Percentiles rank a stretch among this genome's conserved stretches.
Conservation (phyloP, 257 asterid species). For the Solanum piurae region DNA sequence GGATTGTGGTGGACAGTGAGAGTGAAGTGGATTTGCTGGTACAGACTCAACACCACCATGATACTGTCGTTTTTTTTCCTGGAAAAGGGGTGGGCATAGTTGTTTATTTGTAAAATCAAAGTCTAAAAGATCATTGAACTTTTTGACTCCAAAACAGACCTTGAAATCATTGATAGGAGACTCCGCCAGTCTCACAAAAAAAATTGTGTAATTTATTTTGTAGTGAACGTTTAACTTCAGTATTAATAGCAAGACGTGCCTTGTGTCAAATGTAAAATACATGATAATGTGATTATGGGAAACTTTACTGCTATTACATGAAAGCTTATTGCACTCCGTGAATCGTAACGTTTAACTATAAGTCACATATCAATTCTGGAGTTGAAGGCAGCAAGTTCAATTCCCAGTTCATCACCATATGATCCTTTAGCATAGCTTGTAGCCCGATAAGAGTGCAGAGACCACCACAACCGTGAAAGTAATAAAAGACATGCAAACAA, state of each 20-base stretch:
- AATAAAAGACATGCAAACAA: too few species aligned
- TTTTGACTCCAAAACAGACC: background rate
- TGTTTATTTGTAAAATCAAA: background rate
- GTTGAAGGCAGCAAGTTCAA: too few species aligned
- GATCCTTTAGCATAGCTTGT: too few species aligned
- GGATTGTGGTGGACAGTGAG: slow-evolving; percentile 83
- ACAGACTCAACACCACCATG: slow-evolving; percentile 86
- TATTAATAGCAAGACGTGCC: background rate
- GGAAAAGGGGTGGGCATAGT: background rate
- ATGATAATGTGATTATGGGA: background rate
- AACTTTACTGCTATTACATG: background rate
- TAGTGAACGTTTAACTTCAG: background rate
- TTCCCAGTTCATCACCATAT: too few species aligned
- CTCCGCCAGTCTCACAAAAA: background rate
- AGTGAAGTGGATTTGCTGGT: slow-evolving; percentile 87
- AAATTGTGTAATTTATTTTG: background rate
- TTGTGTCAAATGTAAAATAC: background rate
- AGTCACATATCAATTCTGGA: background rate
- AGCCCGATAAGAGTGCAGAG: too few species aligned
- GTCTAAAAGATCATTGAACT: background rate
- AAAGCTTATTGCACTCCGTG: background rate
- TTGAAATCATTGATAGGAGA: background rate
- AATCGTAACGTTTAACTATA: background rate
- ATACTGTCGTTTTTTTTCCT: slow-evolving; percentile 35
- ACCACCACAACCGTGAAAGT: too few species aligned